Percentiles rank a stretch among this genome's conserved stretches.
These are phyloP conservation scores for Tolypocladium ophioglossoides DNA, from an alignment of 2,329 filamentous ascomycete genomes.

Conservation along the genomic window DNA sequence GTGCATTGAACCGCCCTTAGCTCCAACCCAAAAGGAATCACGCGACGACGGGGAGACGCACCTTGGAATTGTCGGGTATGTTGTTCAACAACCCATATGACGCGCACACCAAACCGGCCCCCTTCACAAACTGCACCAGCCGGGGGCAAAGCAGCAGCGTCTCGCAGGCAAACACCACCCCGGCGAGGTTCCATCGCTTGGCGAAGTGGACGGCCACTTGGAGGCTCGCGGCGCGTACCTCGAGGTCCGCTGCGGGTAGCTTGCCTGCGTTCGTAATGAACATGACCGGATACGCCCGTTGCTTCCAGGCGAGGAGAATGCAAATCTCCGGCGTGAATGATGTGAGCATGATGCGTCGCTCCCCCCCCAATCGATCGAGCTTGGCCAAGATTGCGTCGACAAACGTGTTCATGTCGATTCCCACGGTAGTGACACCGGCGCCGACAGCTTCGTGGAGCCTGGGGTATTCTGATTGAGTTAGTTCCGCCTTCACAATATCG, in stretches of 20 bases:
- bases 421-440: too few relatives aligned
- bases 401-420: too few relatives aligned
- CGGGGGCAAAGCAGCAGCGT: conserved; percentile 23
- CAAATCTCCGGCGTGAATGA: conserved; percentile 25
- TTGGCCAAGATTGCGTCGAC: too few relatives aligned
- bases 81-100: conserved; percentile 23
- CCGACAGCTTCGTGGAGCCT: too few relatives aligned
- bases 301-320: conserved; percentile 20
- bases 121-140: conserved; percentile 22
- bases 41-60: too few relatives aligned
- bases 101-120: conserved; percentile 19
- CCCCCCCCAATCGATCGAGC: conserved; percentile 10
- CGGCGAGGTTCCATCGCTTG: conserved; percentile 22
- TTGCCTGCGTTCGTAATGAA: conserved; percentile 22
- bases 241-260: conserved; percentile 16
- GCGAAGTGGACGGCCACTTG: conserved; percentile 27
- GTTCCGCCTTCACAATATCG: too few relatives aligned
- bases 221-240: conserved; percentile 23
- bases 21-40: too few relatives aligned
- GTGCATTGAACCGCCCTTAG: too few relatives aligned
- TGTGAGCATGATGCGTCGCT: conserved; percentile 21
- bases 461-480: too few relatives aligned
- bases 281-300: conserved; percentile 19
- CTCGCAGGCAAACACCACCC: conserved; percentile 25
- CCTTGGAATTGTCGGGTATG: too few relatives aligned